Conservation (phyloP, 1,284 basidiomycete genomes). For the Sporisorium iseilematis-ciliati region DNA sequence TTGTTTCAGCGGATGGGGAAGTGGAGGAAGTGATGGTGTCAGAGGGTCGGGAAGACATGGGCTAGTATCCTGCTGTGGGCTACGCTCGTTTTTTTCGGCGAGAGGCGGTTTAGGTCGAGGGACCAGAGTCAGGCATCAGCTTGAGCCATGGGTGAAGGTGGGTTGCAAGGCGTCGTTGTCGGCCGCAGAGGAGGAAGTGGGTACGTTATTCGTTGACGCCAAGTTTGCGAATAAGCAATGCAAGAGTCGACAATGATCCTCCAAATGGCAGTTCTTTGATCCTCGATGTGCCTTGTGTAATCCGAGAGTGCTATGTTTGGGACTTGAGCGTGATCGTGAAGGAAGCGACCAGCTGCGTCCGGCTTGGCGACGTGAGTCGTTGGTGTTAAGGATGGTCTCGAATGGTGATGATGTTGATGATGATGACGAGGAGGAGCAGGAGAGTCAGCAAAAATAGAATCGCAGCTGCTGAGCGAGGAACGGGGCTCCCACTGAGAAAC, state of each 20-base stretch:
- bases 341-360: neutral
- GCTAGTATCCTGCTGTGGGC: neutral
- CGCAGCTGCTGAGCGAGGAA: neutral
- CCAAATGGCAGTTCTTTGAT: neutral
- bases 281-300: neutral
- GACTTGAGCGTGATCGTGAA: neutral
- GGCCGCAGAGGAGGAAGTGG: neutral
- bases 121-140: neutral
- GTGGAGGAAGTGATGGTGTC: constrained; percentile 13
- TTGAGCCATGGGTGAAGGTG: constrained; percentile 2
- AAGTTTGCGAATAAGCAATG: neutral
- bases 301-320: neutral
- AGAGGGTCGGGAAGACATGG: constrained; percentile 24
- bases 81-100: constrained; percentile 1
- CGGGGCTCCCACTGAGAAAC: neutral
- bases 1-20: constrained; percentile 5
- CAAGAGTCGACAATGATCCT: neutral
- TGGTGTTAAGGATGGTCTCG: too few species aligned
- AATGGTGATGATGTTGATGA: neutral
- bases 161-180: neutral
- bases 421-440: neutral
- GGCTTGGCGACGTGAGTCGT: neutral
- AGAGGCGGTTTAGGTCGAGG: neutral
- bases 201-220: neutral
- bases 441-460: neutral